Base-by-base conservation (phyloP, 805 yeast genomes). In the Cyberlindnera petersonii region DNA sequence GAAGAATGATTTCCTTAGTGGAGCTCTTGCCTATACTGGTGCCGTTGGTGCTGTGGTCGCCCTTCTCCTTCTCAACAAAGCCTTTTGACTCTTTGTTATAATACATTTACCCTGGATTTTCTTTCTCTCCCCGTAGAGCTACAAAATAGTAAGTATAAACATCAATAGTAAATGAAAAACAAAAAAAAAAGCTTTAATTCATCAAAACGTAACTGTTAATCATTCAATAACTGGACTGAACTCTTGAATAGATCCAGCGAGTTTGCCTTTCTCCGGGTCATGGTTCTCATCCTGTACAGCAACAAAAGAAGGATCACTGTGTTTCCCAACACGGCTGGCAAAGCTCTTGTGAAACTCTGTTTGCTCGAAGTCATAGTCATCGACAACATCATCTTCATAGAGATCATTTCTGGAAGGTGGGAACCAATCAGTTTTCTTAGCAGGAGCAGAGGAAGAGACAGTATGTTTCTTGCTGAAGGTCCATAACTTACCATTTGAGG, bases 361-460 rank as follows among this genome's bases (percentile, higher is more conserved):
- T 13, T 46, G 39, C 35, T 53, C 52, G 42, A 48, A 51, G 24
- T 50, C 59, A 28, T 53, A 58, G 23, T 53, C 58, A 26, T 46
- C 50, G 18, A 35, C 46, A 10, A 28, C 49, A 39, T 47, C 58
- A 26, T 52, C 53, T 4, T 48, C 47, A 24, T 37, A 41, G 8
- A 39, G 26, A 9, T 43, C 47, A 14, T 40, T 31, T 17, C 27
- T 45, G 4, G 47, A 32, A 31, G 47, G 47, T 2, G 40, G 37
- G 30, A 59, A 58, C 66, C 68, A 63, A 35, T 58, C 56, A 9
- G 55, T 50, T 33, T 57, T 57, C 32, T 55, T 48, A 6, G 59
- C 52, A 5, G 71, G 71, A 8, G 62, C 69, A 6, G 71, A 66
- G 5, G 56, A 51, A 0, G 69, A 63, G 1, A 47, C 37, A 21